Evolutionary conservation across 768 basidiomycete species (phyloP).

Genomic region (Royoungia palumana): DNA sequence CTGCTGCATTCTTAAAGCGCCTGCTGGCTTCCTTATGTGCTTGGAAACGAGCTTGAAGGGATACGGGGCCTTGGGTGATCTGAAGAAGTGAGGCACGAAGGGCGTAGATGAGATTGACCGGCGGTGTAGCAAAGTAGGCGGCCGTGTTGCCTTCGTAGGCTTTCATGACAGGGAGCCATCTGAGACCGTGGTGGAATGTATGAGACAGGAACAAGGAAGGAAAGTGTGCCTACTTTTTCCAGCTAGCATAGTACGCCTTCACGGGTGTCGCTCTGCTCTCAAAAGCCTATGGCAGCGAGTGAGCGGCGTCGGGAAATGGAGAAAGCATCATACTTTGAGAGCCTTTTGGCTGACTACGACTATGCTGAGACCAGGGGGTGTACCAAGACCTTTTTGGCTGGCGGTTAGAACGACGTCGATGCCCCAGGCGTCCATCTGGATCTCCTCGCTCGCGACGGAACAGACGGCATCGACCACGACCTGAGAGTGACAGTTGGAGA

Average conservation of each 20-base stretch:
- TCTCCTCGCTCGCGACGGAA: slow-evolving; percentile 93
- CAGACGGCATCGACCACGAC: slow-evolving; percentile 92
- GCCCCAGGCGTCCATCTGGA: slow-evolving; percentile 90
- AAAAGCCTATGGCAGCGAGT: slow-evolving; percentile 1
- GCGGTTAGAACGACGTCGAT: slow-evolving; percentile 87
- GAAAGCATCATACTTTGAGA: slow-evolving; percentile 45
- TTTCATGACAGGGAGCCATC: slow-evolving; percentile 93
- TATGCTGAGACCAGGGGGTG: slow-evolving; percentile 90
- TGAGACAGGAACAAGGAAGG: neutral
- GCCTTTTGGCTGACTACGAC: slow-evolving; percentile 79
- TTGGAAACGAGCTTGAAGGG: slow-evolving; percentile 75
- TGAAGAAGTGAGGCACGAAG: slow-evolving; percentile 75
- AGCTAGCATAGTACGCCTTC: slow-evolving; percentile 81
- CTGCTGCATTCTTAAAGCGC: slow-evolving; percentile 65
- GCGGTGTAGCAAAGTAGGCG: slow-evolving; percentile 94
- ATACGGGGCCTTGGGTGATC: slow-evolving; percentile 60
- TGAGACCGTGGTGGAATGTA: slow-evolving; percentile 23
- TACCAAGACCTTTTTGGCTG: slow-evolving; percentile 89
- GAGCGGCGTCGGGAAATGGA: neutral
- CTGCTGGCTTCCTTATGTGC: slow-evolving; percentile 67
- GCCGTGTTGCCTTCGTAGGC: slow-evolving; percentile 80
- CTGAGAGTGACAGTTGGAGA: slow-evolving; percentile 32
- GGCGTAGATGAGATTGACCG: slow-evolving; percentile 92
- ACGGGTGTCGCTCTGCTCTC: slow-evolving; percentile 44
- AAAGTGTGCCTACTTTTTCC: slow-evolving; percentile 61